These are phyloP conservation scores for Handroanthus guayacan DNA, from an alignment of 257 asterid genomes.

Conservation along the genomic window DNA sequence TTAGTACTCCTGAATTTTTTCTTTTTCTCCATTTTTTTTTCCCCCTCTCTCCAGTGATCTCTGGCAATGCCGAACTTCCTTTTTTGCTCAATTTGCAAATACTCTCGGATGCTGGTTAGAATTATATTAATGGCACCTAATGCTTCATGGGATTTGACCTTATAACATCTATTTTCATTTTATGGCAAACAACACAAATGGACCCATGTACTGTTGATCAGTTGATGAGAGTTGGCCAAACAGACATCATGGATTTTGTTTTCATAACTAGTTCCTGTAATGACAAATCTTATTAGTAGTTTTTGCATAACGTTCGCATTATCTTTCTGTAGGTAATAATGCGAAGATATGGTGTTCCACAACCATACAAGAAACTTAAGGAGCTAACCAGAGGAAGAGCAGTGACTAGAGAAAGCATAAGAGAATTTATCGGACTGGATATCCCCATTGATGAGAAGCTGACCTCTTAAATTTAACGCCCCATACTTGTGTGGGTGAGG, in stretches of 20 bases:
- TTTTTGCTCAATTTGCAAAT: too few relatives aligned
- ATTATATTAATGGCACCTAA: background rate
- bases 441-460: too few relatives aligned
- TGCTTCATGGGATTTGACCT: background rate
- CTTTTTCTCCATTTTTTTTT: background rate
- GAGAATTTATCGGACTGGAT: conserved; percentile 71
- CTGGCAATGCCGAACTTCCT: too few relatives aligned
- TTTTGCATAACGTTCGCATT: background rate
- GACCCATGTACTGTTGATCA: too few relatives aligned
- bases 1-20: background rate
- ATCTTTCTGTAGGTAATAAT: conserved; percentile 70
- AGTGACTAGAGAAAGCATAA: conserved; percentile 72
- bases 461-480: conserved; percentile 83
- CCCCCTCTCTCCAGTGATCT: too few relatives aligned
- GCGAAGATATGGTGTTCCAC: conserved; percentile 89
- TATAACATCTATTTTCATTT: background rate
- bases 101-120: background rate
- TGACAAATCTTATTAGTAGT: background rate
- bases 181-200: too few relatives aligned
- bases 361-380: conserved; percentile 93
- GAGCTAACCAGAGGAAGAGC: conserved; percentile 90
- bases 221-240: too few relatives aligned
- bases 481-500: conserved; percentile 58
- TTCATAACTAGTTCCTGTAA: background rate
- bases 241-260: background rate